Percentiles rank a stretch among this genome's conserved stretches.
phyloP scores from a whole-genome alignment of 2,329 filamentous ascomycete species.

The Pestalotiopsis sp. region DNA sequence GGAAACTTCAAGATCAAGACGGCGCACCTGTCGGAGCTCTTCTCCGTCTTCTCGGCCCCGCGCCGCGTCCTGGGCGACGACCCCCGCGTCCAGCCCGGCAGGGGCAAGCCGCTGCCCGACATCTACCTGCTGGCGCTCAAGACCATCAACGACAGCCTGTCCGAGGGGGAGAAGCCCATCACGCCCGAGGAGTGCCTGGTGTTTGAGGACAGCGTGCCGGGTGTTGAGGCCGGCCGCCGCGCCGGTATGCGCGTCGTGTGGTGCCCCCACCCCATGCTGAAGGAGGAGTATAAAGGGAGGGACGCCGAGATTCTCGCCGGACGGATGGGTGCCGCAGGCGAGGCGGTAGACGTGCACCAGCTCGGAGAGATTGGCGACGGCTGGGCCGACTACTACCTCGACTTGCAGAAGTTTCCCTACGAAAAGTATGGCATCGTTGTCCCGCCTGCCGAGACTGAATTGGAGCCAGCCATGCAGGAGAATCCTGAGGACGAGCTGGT shows the following conservation, averaged over 20 bases:
- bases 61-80: constrained; percentile 87
- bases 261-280: constrained; percentile 81
- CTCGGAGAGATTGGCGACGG: constrained; percentile 61
- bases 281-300: constrained; percentile 73
- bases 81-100: constrained; percentile 69
- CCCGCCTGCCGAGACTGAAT: constrained; percentile 44
- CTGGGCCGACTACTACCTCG: constrained; percentile 59
- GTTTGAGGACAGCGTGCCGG: constrained; percentile 93
- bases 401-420: constrained; percentile 59
- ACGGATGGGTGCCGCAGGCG: constrained; percentile 68
- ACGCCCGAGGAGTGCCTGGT: constrained; percentile 87
- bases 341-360: constrained; percentile 53
- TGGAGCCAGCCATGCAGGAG: constrained; percentile 45
- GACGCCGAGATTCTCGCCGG: constrained; percentile 86
- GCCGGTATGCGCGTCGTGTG: constrained; percentile 95
- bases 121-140: constrained; percentile 88
- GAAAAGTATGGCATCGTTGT: constrained; percentile 61
- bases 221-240: constrained; percentile 85
- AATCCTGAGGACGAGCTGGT: constrained; percentile 27
- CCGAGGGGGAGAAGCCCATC: constrained; percentile 65
- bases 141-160: constrained; percentile 78
- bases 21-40: constrained; percentile 57
- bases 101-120: constrained; percentile 94
- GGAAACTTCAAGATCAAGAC: constrained; percentile 81
- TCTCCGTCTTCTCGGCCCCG: constrained; percentile 67